These are phyloP conservation scores for Lactarius tabidus DNA, from an alignment of 768 basidiomycete genomes.

Conservation along the genomic window DNA sequence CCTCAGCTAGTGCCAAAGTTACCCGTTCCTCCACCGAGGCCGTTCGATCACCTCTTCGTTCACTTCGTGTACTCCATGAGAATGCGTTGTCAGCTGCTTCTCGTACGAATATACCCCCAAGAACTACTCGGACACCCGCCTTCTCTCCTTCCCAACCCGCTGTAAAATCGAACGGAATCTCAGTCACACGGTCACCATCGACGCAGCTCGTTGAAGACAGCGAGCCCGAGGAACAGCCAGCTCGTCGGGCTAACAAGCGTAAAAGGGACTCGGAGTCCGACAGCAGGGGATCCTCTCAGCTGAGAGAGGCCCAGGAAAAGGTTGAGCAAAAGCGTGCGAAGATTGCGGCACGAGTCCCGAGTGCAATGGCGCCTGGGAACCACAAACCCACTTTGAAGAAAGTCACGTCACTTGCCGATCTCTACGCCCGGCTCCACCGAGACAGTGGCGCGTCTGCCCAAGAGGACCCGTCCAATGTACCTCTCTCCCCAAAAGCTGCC, in stretches of 20 bases:
- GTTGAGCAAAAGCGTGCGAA: conserved; percentile 19
- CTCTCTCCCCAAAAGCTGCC: background rate
- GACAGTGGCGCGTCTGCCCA: conserved; percentile 7
- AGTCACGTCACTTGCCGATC: conserved; percentile 16
- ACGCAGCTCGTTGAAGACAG: background rate
- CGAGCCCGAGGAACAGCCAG: background rate
- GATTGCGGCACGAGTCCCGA: conserved; percentile 18
- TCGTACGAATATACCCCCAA: background rate
- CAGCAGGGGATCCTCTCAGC: background rate
- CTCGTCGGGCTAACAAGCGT: background rate
- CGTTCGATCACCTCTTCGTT: background rate
- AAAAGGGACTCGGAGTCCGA: conserved; percentile 6
- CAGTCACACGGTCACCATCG: background rate
- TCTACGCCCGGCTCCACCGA: conserved; percentile 17
- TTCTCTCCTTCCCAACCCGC: background rate
- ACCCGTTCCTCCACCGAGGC: background rate
- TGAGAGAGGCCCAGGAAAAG: conserved; percentile 14
- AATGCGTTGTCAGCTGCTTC: background rate
- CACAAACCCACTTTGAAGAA: background rate
- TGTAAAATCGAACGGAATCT: background rate
- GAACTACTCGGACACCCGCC: conserved; percentile 1
- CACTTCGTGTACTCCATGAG: background rate
- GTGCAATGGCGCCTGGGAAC: conserved; percentile 1
- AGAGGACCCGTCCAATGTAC: background rate
- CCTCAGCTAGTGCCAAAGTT: background rate